phyloP scores from a whole-genome alignment of 2,329 filamentous ascomycete genomes.

The Penicillium sp. region DNA sequence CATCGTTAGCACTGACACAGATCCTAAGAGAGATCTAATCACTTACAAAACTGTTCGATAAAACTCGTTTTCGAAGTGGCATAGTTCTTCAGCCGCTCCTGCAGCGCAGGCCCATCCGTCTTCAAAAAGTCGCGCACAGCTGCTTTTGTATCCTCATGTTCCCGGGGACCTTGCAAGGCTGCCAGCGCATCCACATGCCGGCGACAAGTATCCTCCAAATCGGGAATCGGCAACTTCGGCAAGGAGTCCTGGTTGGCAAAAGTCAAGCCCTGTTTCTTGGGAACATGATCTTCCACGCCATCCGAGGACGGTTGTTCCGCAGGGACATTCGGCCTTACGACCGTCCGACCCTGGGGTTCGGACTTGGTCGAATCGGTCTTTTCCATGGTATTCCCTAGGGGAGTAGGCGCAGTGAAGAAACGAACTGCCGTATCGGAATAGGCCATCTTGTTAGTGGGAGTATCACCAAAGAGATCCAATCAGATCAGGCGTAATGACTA shows the following conservation, averaged over 20 bases:
- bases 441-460: conserved; percentile 51
- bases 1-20: background rate
- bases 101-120: conserved; percentile 72
- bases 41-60: conserved; percentile 95
- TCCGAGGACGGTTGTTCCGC: conserved; percentile 8
- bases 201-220: conserved; percentile 68
- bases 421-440: conserved; percentile 60
- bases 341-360: conserved; percentile 13
- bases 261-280: conserved; percentile 64
- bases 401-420: conserved; percentile 65
- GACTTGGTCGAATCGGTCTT: conserved; percentile 4
- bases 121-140: conserved; percentile 79
- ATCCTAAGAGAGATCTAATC: background rate
- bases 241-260: conserved; percentile 84
- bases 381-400: conserved; percentile 63
- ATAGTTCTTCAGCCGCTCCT: conserved; percentile 86
- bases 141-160: conserved; percentile 73
- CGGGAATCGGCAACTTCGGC: conserved; percentile 87
- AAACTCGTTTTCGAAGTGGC: conserved; percentile 88
- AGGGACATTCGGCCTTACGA: conserved; percentile 23
- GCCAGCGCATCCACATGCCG: conserved; percentile 74
- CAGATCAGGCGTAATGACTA: conserved; percentile 57
- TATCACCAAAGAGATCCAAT: background rate
- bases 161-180: conserved; percentile 72
- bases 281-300: conserved; percentile 8